These are phyloP conservation scores for Pelargonium myrrhifolium DNA, from an alignment of 441 rosid species.

Conservation along the genomic window DNA sequence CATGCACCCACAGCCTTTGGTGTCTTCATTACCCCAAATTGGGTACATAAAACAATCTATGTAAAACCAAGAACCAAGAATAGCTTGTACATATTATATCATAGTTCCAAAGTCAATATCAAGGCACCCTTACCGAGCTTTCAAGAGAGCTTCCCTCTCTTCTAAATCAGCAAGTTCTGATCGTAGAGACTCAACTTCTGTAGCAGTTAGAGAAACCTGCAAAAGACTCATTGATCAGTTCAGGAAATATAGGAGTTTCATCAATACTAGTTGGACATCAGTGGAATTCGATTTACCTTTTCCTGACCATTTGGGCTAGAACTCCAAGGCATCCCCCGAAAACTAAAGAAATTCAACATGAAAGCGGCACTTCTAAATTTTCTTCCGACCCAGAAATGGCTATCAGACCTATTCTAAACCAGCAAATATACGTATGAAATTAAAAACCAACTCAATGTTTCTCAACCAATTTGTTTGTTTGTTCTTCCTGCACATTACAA, in stretches of 20 bases:
- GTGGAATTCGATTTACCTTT: constrained; percentile 45
- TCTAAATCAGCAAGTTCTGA: constrained; percentile 72
- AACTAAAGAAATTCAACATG: constrained; percentile 68
- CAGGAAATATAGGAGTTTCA: constrained; percentile 17
- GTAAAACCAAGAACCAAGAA: not conserved
- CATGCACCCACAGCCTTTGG: too few relatives aligned
- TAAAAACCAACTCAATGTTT: constrained; percentile 19
- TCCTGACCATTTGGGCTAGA: constrained; percentile 42
- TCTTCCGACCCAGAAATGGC: constrained; percentile 35
- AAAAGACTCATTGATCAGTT: constrained; percentile 11
- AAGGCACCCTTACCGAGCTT: constrained; percentile 63
- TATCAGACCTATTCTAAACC: constrained; percentile 51
- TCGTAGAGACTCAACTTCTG: constrained; percentile 71
- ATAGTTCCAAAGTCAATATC: constrained; percentile 6
- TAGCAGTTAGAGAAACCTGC: constrained; percentile 64
- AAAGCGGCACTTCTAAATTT: constrained; percentile 46
- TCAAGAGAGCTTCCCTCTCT: constrained; percentile 80
- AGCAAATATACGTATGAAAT: constrained; percentile 21
- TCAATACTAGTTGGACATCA: constrained; percentile 3
- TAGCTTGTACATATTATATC: not conserved
- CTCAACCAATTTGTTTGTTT: not conserved
- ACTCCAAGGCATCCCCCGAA: constrained; percentile 64
- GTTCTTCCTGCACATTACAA: not conserved
- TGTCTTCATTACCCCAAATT: too few relatives aligned
- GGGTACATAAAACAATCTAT: not conserved